Percentiles rank a stretch among this genome's conserved stretches.
Conservation (phyloP, 2,329 filamentous ascomycete species). For the Nemania sp. region DNA sequence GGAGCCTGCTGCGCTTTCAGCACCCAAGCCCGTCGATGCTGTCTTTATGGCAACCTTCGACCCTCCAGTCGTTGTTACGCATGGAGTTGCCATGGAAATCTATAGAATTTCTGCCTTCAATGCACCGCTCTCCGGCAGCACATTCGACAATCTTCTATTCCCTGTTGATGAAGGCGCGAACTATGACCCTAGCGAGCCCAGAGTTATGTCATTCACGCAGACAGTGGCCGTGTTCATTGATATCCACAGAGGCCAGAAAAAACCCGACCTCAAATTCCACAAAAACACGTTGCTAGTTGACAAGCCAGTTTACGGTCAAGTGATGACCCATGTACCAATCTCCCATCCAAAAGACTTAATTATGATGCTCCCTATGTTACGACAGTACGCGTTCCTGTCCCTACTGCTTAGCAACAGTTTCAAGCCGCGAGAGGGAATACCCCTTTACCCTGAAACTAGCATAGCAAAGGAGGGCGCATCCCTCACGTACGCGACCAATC, state of each 20-base stretch:
- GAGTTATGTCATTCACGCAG: slow-evolving; percentile 57
- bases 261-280: slow-evolving; percentile 47
- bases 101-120: slow-evolving; percentile 59
- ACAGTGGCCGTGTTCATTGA: slow-evolving; percentile 49
- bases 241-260: slow-evolving; percentile 34
- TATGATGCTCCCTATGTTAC: slow-evolving; percentile 71
- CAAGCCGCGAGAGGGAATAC: slow-evolving; percentile 41
- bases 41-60: slow-evolving; percentile 76
- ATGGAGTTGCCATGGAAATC: slow-evolving; percentile 65
- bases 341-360: slow-evolving; percentile 78
- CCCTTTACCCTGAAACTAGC: slow-evolving; percentile 30
- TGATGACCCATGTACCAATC: slow-evolving; percentile 72
- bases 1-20: slow-evolving; percentile 49
- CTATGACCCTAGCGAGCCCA: slow-evolving; percentile 61
- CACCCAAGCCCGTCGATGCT: slow-evolving; percentile 67
- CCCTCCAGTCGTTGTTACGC: slow-evolving; percentile 73
- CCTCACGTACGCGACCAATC: slow-evolving; percentile 28
- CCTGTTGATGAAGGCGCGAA: slow-evolving; percentile 54
- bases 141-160: slow-evolving; percentile 64
- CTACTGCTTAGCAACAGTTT: slow-evolving; percentile 68
- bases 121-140: slow-evolving; percentile 48
- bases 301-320: slow-evolving; percentile 72
- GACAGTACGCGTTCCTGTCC: slow-evolving; percentile 75
- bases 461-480: slow-evolving; percentile 22
- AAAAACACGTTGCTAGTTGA: slow-evolving; percentile 69